Evolutionary conservation across 257 asterid genomes (phyloP), one percentile per base, ranked within the genome.

Genomic region (Anisodus acutangulus): DNA sequence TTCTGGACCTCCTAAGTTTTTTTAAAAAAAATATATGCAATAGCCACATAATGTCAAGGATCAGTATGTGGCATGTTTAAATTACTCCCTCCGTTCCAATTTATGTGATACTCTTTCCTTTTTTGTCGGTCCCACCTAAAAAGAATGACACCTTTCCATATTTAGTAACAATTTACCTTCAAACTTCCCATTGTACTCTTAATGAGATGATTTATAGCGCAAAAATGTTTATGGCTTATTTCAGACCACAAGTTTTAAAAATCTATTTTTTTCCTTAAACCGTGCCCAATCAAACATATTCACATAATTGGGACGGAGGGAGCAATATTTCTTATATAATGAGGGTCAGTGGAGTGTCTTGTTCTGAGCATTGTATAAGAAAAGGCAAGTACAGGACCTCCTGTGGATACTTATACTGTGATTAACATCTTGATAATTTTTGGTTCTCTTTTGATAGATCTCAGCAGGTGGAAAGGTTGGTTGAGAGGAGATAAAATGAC

Each of bases 391-490:
- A 11, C 26, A 13, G 8, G 81, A 51, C 63, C 47, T 76, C 47
- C 37, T 49, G 22, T 51, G 59, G 58, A 67, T 67, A 17, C 6
- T 67, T 67, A 6, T 35, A 35, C 49, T 67, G 51, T 67, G 80
- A 72, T 67, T 72, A 72, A n/a, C 41, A 10, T 47, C 59, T 72
- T 72, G 41, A 6, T 72, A 72, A n/a, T 45, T 45, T 1, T 72
- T 45, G 39, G n/a, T 45, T 47, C 80, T 45, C 80, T 72, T 72
- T 45, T n/a, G 80, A 45, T 19, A 70, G 54, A 70, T 70, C 37
- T 45, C 17, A 47, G 59, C 9, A 1, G 9, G 80, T 47, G n/a
- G 80, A 72, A 72, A 72, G 6, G 59, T 72, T 72, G 80, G 59
- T 72, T 72, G 59, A 72, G 3, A 72, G 59, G 80, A 72, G 19